Evolutionary conservation across 805 yeast species (phyloP), one percentile per base, ranked within the genome.

Genomic region (Metschnikowia proteae): DNA sequence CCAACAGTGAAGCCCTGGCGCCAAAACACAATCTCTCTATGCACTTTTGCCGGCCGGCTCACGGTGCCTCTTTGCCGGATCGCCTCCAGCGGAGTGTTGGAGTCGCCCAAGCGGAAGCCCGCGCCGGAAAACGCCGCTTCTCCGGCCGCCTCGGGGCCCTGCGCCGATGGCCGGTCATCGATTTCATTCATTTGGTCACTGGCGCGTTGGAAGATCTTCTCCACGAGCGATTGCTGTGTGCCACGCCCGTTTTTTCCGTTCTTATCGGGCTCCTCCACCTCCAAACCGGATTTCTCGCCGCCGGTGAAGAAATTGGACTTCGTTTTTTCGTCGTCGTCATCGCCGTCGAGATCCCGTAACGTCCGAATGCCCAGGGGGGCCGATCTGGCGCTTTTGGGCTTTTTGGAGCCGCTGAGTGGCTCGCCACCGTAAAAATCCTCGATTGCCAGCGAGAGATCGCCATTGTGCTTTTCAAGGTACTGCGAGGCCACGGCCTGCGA

Each of bases 1-100:
- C 94, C 98, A 26, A 94, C 90, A 53, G 89, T 88, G 68, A 94
- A 94, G 1, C 99, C 99, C 60, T 94, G 92, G 57, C 83, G 85
- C 99, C 99, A 94, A 65, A 94, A 92, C 0, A 96, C 88, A 53
- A 94, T 85, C 38, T 86, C 86, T 61, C 98, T 79, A 13, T 78
- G 76, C 4, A 85, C 96, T 50, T 81, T 83, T 35, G 54, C 48
- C 5, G 73, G 73, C 40, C 57, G 58, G 4, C 61, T 59, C 23
- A 39, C 22, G 46, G 25, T 33, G 37, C 53, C 54, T 13, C 47
- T 65, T 52, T 74, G 76, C 7, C 60, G 65, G 23, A 70, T 52
- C n/a, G 49, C 49, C 51, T 67, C 66, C 45, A 72, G 71, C 10
- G 72, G 66, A 25, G 59, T 65, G 23, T 66, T 71, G 11, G 73